These are phyloP conservation scores for Brettanomyces custersianus DNA, from an alignment of 805 yeast genomes.

Conservation along the genomic window DNA sequence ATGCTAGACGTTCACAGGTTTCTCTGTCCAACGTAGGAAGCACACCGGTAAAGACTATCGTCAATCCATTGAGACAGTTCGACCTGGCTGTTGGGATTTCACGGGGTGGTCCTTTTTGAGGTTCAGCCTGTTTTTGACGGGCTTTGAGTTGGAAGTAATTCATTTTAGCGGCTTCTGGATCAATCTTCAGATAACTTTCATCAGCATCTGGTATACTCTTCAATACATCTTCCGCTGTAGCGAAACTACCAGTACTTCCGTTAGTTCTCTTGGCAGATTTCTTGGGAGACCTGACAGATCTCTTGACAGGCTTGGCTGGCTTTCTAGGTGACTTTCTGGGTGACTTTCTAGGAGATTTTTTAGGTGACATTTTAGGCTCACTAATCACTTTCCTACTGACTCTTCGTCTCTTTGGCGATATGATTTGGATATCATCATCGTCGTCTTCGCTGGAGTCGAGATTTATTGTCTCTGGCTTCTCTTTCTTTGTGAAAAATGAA, in stretches of 20 bases:
- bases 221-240: constrained; percentile 47
- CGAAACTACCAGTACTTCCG: background rate
- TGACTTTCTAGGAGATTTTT: background rate
- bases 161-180: constrained; percentile 42
- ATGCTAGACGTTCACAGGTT: constrained; percentile 67
- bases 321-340: background rate
- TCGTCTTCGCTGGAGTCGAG: constrained; percentile 3
- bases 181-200: constrained; percentile 26
- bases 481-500: constrained; percentile 2
- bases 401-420: background rate
- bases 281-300: no score
- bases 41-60: constrained; percentile 89
- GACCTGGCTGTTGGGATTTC: constrained; percentile 77
- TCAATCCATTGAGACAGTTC: constrained; percentile 79
- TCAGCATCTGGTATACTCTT: constrained; percentile 67
- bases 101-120: constrained; percentile 15
- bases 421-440: background rate
- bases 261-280: background rate
- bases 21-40: constrained; percentile 73
- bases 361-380: no score
- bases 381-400: no score
- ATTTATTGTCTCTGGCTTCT: constrained; percentile 1
- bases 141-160: constrained; percentile 49
- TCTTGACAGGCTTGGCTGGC: background rate
- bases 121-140: constrained; percentile 24